Evolutionary conservation across 2,329 filamentous ascomycete species (phyloP).

Genomic region (Fusarium siculi): DNA sequence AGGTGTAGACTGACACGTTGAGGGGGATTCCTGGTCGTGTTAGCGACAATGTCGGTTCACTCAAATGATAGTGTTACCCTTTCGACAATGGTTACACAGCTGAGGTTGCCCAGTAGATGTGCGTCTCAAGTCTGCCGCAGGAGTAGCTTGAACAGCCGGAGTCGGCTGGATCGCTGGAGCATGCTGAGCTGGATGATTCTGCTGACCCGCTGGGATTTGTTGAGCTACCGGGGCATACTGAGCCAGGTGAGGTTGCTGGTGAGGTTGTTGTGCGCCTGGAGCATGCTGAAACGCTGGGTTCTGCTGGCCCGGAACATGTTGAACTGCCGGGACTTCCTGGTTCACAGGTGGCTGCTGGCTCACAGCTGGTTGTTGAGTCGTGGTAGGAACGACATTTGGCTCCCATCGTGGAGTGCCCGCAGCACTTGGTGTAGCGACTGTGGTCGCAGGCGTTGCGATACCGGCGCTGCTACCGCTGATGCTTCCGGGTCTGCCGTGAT

Average conservation of each 20-base stretch:
- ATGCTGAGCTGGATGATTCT: not conserved
- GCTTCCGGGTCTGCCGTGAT: constrained; percentile 16
- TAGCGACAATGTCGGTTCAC: not conserved
- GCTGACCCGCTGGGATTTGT: not conserved
- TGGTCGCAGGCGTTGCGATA: constrained; percentile 19
- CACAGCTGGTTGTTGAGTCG: not conserved
- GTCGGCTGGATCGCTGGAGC: not conserved
- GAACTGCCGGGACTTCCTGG: not conserved
- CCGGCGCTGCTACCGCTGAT: constrained; percentile 19
- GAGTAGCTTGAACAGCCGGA: not conserved
- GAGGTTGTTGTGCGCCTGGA: not conserved
- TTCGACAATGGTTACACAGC: constrained; percentile 36
- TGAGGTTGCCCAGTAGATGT: constrained; percentile 13
- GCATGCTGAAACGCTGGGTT: not conserved
- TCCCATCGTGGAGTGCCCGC: constrained; percentile 17
- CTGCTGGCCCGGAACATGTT: not conserved
- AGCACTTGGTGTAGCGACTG: constrained; percentile 10
- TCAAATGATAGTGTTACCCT: not conserved
- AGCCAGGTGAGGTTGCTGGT: not conserved
- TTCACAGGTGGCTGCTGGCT: not conserved
- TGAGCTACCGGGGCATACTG: not conserved
- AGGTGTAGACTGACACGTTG: constrained; percentile 42
- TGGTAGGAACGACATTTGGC: not conserved
- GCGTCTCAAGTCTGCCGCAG: not conserved
- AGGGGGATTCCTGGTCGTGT: constrained; percentile 26